Evolutionary conservation across 768 basidiomycete species (phyloP).

Genomic region (Suillus subaureus): DNA sequence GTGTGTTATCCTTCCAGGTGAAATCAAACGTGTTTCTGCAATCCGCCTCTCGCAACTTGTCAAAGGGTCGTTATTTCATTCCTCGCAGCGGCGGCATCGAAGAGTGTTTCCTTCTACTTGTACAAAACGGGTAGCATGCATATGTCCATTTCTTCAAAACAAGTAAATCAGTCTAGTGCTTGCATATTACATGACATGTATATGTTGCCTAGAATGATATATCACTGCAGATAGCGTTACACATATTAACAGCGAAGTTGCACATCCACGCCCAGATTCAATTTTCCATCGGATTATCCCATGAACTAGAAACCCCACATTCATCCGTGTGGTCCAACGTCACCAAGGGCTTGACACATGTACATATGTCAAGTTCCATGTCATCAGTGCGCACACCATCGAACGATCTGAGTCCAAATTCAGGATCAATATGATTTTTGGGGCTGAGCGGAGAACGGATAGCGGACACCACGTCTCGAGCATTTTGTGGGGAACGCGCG

Average conservation of each 20-base stretch:
- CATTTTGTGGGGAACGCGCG: constrained; percentile 9
- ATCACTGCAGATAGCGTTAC: not conserved
- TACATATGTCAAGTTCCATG: constrained; percentile 32
- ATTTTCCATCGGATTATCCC: constrained; percentile 15
- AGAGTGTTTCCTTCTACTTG: not conserved
- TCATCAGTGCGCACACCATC: constrained; percentile 11
- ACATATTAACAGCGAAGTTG: not conserved
- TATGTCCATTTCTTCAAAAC: not conserved
- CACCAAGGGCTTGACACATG: constrained; percentile 30
- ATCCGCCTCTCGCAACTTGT: not conserved
- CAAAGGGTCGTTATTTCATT: not conserved
- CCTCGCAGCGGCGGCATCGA: not conserved
- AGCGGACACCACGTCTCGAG: constrained; percentile 20
- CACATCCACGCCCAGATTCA: constrained; percentile 8
- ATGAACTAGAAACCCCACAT: constrained; percentile 18
- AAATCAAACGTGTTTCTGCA: not conserved
- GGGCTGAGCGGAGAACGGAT: constrained; percentile 26
- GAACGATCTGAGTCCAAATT: constrained; percentile 17
- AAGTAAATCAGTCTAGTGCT: not conserved
- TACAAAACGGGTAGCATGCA: not conserved
- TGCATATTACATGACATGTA: not conserved
- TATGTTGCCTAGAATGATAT: not conserved
- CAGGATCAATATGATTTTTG: constrained; percentile 26
- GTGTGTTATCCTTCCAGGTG: not conserved
- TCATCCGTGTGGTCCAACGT: constrained; percentile 25